Evolutionary conservation across 83 land plant genomes (phyloP).

Genomic region (Picea mariana): DNA sequence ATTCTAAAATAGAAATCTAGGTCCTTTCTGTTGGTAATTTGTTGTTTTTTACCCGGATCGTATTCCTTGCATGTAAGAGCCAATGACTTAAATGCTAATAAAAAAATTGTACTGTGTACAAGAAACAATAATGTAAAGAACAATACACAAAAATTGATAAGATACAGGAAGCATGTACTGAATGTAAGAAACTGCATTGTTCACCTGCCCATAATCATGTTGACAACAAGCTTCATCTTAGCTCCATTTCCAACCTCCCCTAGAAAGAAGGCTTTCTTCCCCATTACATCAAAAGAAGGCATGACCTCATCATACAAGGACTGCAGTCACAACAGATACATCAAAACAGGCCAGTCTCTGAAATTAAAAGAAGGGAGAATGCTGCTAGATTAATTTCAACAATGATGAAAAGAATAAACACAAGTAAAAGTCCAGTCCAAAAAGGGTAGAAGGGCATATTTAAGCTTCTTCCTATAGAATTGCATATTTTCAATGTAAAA

Average conservation of each 20-base stretch:
- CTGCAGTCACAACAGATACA: constrained; percentile 35
- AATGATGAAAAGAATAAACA: background rate
- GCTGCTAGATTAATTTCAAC: background rate
- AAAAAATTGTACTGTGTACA: background rate
- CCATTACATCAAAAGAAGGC: constrained; percentile 81
- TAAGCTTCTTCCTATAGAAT: no score
- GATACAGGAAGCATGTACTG: background rate
- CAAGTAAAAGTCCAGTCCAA: background rate
- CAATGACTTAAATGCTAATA: background rate
- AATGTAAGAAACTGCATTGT: background rate
- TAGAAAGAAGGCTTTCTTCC: constrained; percentile 82
- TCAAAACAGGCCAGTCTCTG: background rate
- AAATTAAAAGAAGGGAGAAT: background rate
- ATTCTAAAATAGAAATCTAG: background rate
- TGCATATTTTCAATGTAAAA: no score
- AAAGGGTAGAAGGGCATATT: background rate
- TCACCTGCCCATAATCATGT: constrained; percentile 99
- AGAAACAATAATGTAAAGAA: background rate
- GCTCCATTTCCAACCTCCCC: constrained; percentile 95
- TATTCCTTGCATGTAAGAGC: background rate
- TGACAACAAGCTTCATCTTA: constrained; percentile 92
- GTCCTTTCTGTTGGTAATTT: background rate
- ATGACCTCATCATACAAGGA: constrained; percentile 62
- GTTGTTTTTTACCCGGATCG: background rate
- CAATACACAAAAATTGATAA: background rate